Evolutionary conservation across 169 alveolate genomes (phyloP), one percentile per base, ranked within the genome.

Genomic region (Theileria annulata): DNA sequence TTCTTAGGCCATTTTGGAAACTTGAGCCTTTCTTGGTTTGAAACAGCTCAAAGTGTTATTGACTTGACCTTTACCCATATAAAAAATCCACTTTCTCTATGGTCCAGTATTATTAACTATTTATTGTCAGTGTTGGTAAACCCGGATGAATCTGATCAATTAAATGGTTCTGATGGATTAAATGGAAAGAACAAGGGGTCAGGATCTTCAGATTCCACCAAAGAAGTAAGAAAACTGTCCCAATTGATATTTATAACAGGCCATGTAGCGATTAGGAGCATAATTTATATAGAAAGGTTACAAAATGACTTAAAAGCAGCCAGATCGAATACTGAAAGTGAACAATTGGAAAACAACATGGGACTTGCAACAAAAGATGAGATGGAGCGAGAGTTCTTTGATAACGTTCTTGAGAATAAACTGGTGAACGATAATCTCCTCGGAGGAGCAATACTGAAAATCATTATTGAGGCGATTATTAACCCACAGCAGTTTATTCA

Each of bases 341-440:
- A 82, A 27, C 28, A 71, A 12, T 30, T 72, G 47, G 89, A 70
- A 1, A 62, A 25, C 17, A 76, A 77, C 37, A 84, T 84, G 87
- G 90, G 90, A 6, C 42, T 74, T 77, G 90, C 87, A 9, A 72
- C 87, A 8, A 84, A 63, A 49, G 90, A 77, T 37, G 90, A 84
- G 33, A 75, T 66, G 71, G 90, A 84, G 33, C 12, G 83, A 19
- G 90, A 84, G 31, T 27, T 77, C 28, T 77, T 84, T 58, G 90
- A 84, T 17, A 47, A 84, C 51, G 49, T 84, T 10, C n/a, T 72
- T n/a, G 90, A 84, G 33, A 28, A 49, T 6, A 77, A 72, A 23
- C 69, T 84, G 13, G 87, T 77, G 31, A 75, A 79, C 33, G 75
- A 17, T 19, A 84, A 84, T 70, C 86, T 84, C n/a, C 56, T 84